Evolutionary conservation across 208 protist genomes (phyloP), one percentile per base, ranked within the genome.

Genomic region (Trypanosoma cruzi): DNA sequence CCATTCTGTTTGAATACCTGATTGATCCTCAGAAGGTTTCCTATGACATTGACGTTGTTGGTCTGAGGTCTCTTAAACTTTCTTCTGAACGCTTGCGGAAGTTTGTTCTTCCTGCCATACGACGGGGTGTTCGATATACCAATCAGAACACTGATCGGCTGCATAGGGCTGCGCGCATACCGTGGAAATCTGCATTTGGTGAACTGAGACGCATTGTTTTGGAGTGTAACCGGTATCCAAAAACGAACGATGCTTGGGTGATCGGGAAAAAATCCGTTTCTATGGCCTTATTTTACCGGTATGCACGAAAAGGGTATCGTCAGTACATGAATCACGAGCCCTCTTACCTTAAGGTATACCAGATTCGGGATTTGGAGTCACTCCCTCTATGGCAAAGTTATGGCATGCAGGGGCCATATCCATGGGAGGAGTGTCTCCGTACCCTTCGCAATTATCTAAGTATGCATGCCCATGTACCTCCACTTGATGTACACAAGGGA

Each of bases 241-340:
- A 93, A 57, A 86, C 75, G 14, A 93, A 93, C 73, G 87, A 93
- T 68, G 84, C 80, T 42, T 93, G 87, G 85, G 84, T 93, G 31
- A 82, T 93, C 10, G 87, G 87, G 13, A 75, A 78, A 48, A 90
- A 73, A 26, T 81, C 76, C n/a, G 64, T 93, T 42, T 93, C 87
- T 16, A 81, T 93, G 80, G 82, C 81, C 40, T 64, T 85, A 18
- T 93, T 93, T 75, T 93, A 88, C 71, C 73, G 75, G 46, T 90
- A 83, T 75, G 75, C 68, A 16, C 84, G 87, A 60, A 83, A 80
- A 44, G 87, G 87, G 20, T 93, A 93, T 67, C 57, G 64, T 24
- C 70, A 83, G 20, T 71, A 89, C 66, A 44, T 75, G 34, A 62
- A 75, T 28, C 74, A 79, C 8, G 64, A 83, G 64, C 61, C 68